Percentiles rank a stretch among this genome's conserved stretches.
Conservation (phyloP, 2,329 filamentous ascomycete species). For the Ustilaginoidea virens region DNA sequence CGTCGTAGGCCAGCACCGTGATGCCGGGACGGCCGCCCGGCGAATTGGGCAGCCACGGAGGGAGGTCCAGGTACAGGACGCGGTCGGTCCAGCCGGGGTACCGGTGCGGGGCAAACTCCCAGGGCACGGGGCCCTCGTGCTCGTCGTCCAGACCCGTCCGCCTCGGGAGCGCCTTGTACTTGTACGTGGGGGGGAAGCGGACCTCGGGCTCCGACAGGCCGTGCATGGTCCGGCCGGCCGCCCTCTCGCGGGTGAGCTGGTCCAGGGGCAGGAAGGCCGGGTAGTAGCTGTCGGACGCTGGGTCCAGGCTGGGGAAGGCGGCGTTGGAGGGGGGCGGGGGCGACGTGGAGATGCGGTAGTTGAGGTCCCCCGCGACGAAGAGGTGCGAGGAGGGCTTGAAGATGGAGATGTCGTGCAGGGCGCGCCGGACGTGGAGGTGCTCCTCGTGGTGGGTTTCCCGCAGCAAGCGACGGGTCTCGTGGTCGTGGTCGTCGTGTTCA, state of each 20-base stretch:
- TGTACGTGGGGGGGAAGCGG: slow-evolving; percentile 84
- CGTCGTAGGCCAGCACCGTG: slow-evolving; percentile 50
- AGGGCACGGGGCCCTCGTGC: slow-evolving; percentile 27
- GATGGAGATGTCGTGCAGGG: slow-evolving; percentile 45
- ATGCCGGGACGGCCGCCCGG: slow-evolving; percentile 16
- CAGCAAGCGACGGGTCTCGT: slow-evolving; percentile 17
- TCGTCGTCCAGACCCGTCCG: slow-evolving; percentile 8
- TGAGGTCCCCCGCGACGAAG: slow-evolving; percentile 83
- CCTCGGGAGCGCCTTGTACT: slow-evolving; percentile 42
- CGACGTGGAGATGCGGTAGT: slow-evolving; percentile 70
- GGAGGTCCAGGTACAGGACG: slow-evolving; percentile 59
- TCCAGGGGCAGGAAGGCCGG: slow-evolving; percentile 54
- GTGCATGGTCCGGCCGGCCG: slow-evolving; percentile 57
- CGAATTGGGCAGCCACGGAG: slow-evolving; percentile 30
- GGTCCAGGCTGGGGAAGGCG: slow-evolving; percentile 44
- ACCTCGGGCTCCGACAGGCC: slow-evolving; percentile 62
- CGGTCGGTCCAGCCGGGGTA: slow-evolving; percentile 93
- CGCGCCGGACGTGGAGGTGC: slow-evolving; percentile 22
- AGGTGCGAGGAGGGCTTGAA: slow-evolving; percentile 64
- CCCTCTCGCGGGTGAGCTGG: slow-evolving; percentile 61
- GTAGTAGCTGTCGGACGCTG: slow-evolving; percentile 44
- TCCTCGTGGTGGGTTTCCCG: slow-evolving; percentile 19
- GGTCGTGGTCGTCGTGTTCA: slow-evolving; percentile 10
- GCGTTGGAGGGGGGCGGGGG: slow-evolving; percentile 45
- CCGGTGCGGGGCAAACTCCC: slow-evolving; percentile 66